phyloP scores from a whole-genome alignment of 345 rosid genomes.

The Camelina hispida region DNA sequence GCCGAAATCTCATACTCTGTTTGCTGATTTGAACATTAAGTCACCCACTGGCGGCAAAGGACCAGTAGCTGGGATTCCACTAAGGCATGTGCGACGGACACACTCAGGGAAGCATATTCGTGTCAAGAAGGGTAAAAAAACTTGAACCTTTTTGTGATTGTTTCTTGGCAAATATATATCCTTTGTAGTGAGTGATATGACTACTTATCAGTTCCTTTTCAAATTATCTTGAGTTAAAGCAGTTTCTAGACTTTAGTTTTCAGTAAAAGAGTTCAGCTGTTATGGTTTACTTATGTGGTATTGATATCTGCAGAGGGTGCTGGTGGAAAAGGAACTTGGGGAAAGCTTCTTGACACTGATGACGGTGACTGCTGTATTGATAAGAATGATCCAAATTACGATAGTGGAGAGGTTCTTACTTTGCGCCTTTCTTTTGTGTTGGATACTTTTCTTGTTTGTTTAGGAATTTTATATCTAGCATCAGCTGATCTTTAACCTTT shows the following conservation, averaged over 20 bases:
- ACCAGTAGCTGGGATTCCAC: conserved; percentile 63
- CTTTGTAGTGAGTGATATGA: not conserved
- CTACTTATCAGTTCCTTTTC: not conserved
- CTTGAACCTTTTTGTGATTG: not conserved
- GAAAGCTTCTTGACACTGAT: conserved; percentile 90
- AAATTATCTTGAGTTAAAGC: not conserved
- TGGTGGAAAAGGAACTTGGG: conserved; percentile 99
- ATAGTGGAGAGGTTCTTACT: conserved; percentile 89
- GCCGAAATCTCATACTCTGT: conserved; percentile 74
- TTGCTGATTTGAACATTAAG: conserved; percentile 70
- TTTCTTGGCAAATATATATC: not conserved
- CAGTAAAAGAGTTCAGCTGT: conserved; percentile 1
- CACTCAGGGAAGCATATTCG: conserved; percentile 85
- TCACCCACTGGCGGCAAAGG: conserved; percentile 73
- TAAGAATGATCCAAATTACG: conserved; percentile 95
- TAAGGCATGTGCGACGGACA: conserved; percentile 76
- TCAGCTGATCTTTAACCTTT: conserved; percentile 15
- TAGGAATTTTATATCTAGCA: not conserved
- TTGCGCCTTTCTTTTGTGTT: conserved; percentile 14
- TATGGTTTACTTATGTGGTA: conserved; percentile 10
- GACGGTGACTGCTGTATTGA: conserved; percentile 65
- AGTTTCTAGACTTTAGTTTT: not conserved
- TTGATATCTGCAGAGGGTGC: conserved; percentile 70
- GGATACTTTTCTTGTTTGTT: not conserved
- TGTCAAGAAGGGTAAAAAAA: conserved; percentile 78